Evolutionary conservation across 73 alveolate species (phyloP), one percentile per base, ranked within the genome.

Genomic region (Paramecium primaurelia): DNA sequence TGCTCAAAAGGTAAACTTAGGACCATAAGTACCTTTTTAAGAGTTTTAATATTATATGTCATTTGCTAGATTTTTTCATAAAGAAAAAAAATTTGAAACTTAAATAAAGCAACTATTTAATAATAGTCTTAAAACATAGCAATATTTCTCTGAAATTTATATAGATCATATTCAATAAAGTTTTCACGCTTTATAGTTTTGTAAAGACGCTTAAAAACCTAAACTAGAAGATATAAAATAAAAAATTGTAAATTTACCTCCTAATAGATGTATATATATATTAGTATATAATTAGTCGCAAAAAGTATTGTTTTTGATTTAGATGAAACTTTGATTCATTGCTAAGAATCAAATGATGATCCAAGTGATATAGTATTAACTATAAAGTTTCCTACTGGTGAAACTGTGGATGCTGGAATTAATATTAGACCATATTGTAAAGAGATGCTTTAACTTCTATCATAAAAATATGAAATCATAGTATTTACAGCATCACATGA

Each of bases 401-500:
- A 89, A 26, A 12, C 51, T 2, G 94, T 89, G 12, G 92, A 96
- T 58, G 98, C 98, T 18, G 99, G 99, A 28, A 95, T 98, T 26
- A 97, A 98, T 96, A 92, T 98, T 26, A 89, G 99, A 59, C 99
- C 99, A n/a, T 92, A 87, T 92, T 96, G 98, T 89, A 92, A 93
- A 86, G 99, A 98, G 92, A 92, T 97, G 83, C 93, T 98, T 84
- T 86, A 80, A 86, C 93, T 87, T 86, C 95, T 96, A 54, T 92
- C 93, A 47, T 92, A 96, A 73, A 49, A 93, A 45, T 98, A 95
- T 92, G 95, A 96, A 92, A 97, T 98, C 16, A 97, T 97, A 51
- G 96, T 97, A 9, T 98, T 94, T 85, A 98, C 99, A 73, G 99
- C 99, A 26, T 94, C 98, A 37, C 98, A 98, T 92, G 94, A 95